Base-by-base conservation (phyloP, 306 rosid species). In the Myrica gale region DNA sequence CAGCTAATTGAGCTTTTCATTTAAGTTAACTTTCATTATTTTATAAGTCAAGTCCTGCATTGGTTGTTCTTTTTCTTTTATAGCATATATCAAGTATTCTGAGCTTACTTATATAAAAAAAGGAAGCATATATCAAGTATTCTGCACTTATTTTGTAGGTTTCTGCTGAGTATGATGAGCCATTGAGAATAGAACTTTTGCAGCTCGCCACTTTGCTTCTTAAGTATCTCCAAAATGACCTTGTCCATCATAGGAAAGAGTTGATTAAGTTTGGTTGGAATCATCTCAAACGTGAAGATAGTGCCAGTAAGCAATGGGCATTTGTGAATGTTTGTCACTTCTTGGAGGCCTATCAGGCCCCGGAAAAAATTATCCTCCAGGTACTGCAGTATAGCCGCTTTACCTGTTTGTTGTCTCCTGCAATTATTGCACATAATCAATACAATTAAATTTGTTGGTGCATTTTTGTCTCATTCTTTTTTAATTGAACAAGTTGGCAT, bases 231-330 rank as follows among this genome's bases (percentile, higher is more conserved):
- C 99, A 96, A 82, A 96, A 75, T 82, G 98, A 96, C 83, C 97
- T 96, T 8, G 99, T 96, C 61, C 92, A 90, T 88, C 99, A 96
- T 65, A 87, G 99, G 79, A 96, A 96, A 87, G 99, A 96, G 81
- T 83, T 96, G 68, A 96, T 96, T 79, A 96, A 96, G 85, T 96
- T 96, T 89, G 99, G 99, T 68, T 96, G 99, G 99, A 96, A 96
- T 82, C 99, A 96, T 92, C 93, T 96, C 74, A 96, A 96, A 87
- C 90, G 99, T 58, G 99, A 96, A 87, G 99, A 96, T 79, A 96
- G 98, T 82, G 96, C 98, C 71, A 96, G 99, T 87, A 96, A 92
- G 84, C 99, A 96, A 83, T 96, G 99, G 99, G 99, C 99, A 66
- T 96, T 96, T 90, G 99, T 96, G 76, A 96, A 96, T 87, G 99